Evolutionary conservation across 768 basidiomycete species (phyloP), one percentile per base, ranked within the genome.

Genomic region (Mycena rebaudengoi): DNA sequence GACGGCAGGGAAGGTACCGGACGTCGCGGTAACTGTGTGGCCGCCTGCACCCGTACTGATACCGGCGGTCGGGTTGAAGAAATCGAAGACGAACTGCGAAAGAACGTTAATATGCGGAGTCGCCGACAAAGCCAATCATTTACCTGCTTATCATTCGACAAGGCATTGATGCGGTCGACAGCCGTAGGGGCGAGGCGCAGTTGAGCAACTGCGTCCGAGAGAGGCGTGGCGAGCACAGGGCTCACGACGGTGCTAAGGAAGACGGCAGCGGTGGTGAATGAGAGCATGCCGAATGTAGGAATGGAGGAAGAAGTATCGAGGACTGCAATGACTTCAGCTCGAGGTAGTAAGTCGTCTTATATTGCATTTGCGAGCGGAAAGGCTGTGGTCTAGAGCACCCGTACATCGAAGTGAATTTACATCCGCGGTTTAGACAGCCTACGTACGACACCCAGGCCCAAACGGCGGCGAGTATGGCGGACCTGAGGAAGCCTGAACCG

Each of bases 1-100:
- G 25, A 69, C 54, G 6, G 68, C 68, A 29, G 68, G 65, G 50
- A 67, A 69, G 35, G 50, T 67, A 1, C 65, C 66, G n/a, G 62
- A 43, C 37, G 59, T 62, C 10, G 68, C 68, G 7, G 44, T 32
- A 55, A 60, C 60, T n/a, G 49, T 65, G 33, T 45, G 54, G 39
- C 68, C 68, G 4, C 26, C 65, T 20, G 53, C 46, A 8, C 65
- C 68, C 13, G 8, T 53, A 3, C 33, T 21, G 6, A 62, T 40
- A 1, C 65, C 65, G 10, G 29, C 60, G 7, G 53, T 26, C 1
- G 68, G 64, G 45, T 59, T 56, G 32, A 69, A 40, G 33, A 69
- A 69, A 41, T 67, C 63, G 62, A 67, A 69, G 11, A 67, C 32
- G 32, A 69, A 65, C 68, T 69, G 35, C 16, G 29, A 32, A 21